phyloP scores from a whole-genome alignment of 257 asterid genomes.

The Plantago major region DNA sequence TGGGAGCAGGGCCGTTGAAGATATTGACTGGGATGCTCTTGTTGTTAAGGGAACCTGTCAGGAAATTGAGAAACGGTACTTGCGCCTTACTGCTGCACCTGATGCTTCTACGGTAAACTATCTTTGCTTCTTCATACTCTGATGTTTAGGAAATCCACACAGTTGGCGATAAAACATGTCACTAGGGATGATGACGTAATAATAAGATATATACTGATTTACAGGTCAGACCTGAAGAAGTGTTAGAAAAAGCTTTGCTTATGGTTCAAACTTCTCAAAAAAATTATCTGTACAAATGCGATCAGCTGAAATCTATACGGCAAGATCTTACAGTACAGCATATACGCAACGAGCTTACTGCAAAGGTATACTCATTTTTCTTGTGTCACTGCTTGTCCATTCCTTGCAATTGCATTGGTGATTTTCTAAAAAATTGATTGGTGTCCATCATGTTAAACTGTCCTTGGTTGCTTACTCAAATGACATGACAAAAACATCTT shows the following conservation, averaged over 20 bases:
- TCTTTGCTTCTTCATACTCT: conserved; percentile 19
- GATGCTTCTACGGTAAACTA: conserved; percentile 88
- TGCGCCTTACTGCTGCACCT: conserved; percentile 99
- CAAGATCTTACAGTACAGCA: conserved; percentile 98
- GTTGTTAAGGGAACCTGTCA: conserved; percentile 93
- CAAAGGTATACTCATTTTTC: conserved; percentile 48
- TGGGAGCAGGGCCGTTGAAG: conserved; percentile 89
- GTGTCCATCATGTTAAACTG: background rate
- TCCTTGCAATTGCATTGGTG: background rate
- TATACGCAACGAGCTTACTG: conserved; percentile 87
- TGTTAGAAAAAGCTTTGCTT: conserved; percentile 78
- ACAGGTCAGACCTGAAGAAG: conserved; percentile 99
- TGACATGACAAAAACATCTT: conserved; percentile 6
- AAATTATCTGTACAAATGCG: conserved; percentile 91
- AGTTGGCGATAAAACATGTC: conserved; percentile 7
- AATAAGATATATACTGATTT: conserved; percentile 22
- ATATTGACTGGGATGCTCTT: conserved; percentile 97
- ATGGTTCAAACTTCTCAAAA: conserved; percentile 87
- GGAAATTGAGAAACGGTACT: conserved; percentile 90
- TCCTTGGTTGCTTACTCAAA: too few relatives aligned
- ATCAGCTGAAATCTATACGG: conserved; percentile 95
- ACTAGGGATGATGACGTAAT: conserved; percentile 18
- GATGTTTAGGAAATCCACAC: conserved; percentile 13
- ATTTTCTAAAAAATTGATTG: background rate
- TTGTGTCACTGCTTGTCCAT: conserved; percentile 21